Evolutionary conservation across 306 rosid genomes (phyloP), one percentile per base, ranked within the genome.

Genomic region (Cajanus cajan): DNA sequence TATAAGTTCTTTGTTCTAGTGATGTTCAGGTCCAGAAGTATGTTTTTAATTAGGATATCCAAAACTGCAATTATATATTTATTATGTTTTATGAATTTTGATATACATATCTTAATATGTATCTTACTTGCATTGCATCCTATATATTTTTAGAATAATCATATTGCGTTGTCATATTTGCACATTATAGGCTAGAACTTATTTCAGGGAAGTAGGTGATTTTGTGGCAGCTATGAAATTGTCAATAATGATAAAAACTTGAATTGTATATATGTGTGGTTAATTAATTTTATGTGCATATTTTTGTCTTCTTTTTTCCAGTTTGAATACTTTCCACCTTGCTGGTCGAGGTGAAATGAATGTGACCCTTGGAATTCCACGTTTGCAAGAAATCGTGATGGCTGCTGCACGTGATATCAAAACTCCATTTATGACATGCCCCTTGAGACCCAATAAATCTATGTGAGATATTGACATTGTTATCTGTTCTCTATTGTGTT

Each of bases 271-370:
- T 12, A 4, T 21, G 59, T 48, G 18, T 73, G 51, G 15, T 31
- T 11, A 33, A 40, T 18, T 39, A 18, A 39, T 65, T 19, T 4
- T 39, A 24, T 7, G 2, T 65, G 34, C 22, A n/a, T 68, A 8
- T 37, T 40, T 61, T 73, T 14, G 18, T 8, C 6, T n/a, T 36
- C 16, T 52, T 54, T 19, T 24, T 58, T 73, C 8, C 91, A 92
- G 98, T 83, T 82, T 92, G 85, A 95, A 95, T 84, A 95, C 98
- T 22, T 95, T 95, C 78, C 98, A 92, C 73, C 93, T 91, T 84
- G 98, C 96, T 57, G 98, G 97, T 73, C 90, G 98, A 77, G 97
- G 98, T 86, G 98, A 95, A 89, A 91, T 90, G 97, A 95, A 95
- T 47, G 98, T 92, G 83, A 95, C 98, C 2, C 98, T 95, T 66